Conservation (phyloP, 2,329 filamentous ascomycete species). For the Cladosporium oxysporum region DNA sequence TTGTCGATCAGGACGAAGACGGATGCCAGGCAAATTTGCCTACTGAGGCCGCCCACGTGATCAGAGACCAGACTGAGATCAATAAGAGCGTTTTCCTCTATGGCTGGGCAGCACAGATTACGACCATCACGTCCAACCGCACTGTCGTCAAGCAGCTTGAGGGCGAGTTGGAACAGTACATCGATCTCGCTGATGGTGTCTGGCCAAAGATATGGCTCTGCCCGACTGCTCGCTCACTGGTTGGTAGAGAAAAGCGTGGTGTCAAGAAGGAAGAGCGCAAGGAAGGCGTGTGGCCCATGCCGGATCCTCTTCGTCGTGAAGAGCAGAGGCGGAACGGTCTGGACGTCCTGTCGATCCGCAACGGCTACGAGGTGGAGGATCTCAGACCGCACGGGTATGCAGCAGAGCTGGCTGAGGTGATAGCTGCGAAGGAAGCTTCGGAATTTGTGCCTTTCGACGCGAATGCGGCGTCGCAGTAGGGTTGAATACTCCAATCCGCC, state of each 20-base stretch:
- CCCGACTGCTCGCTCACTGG: slow-evolving; percentile 64
- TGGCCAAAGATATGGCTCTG: slow-evolving; percentile 67
- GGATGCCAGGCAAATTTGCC: slow-evolving; percentile 48
- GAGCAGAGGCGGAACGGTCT: slow-evolving; percentile 35
- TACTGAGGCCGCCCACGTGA: slow-evolving; percentile 46
- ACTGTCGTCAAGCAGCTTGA: slow-evolving; percentile 68
- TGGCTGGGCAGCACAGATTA: slow-evolving; percentile 65
- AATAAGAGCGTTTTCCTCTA: slow-evolving; percentile 73
- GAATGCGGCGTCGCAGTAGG: background rate
- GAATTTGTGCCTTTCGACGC: background rate
- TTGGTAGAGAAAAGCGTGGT: slow-evolving; percentile 62
- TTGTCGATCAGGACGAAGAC: slow-evolving; percentile 51
- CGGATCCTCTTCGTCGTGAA: slow-evolving; percentile 34
- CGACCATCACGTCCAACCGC: slow-evolving; percentile 71
- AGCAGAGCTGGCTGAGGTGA: slow-evolving; percentile 29
- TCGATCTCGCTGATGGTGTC: slow-evolving; percentile 49
- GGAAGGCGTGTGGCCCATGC: slow-evolving; percentile 29
- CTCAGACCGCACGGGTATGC: slow-evolving; percentile 33
- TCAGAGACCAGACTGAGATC: slow-evolving; percentile 56
- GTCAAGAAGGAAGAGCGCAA: slow-evolving; percentile 29
- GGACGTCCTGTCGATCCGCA: slow-evolving; percentile 31
- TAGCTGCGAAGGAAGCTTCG: slow-evolving; percentile 31
- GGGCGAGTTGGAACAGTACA: slow-evolving; percentile 55
- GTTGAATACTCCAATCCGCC: background rate
- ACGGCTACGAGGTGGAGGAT: slow-evolving; percentile 33